Percentiles rank a stretch among this genome's conserved stretches.
phyloP scores from a whole-genome alignment of 805 yeast species.

The Yamadazyma olivae region DNA sequence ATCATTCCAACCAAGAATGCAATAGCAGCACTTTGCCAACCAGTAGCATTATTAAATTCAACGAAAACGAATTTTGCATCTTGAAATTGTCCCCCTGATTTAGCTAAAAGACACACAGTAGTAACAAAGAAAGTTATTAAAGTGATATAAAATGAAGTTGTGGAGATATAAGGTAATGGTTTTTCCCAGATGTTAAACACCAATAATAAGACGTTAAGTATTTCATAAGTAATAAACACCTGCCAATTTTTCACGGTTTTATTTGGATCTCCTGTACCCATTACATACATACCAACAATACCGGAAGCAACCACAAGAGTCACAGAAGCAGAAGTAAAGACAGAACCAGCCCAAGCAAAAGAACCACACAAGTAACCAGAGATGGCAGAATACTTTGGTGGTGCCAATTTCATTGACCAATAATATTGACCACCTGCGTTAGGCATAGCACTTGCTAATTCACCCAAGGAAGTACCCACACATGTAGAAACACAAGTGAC shows the following conservation, averaged over 20 bases:
- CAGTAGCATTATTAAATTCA: constrained; percentile 53
- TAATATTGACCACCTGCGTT: constrained; percentile 44
- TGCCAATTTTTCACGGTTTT: constrained; percentile 41
- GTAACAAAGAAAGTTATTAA: constrained; percentile 51
- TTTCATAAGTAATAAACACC: constrained; percentile 48
- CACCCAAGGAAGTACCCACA: constrained; percentile 37
- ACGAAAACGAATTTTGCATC: constrained; percentile 51
- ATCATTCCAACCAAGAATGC: constrained; percentile 70
- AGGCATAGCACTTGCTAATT: constrained; percentile 38
- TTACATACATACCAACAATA: constrained; percentile 5
- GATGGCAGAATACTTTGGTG: constrained; percentile 33
- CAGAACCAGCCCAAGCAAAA: constrained; percentile 41
- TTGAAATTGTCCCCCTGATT: constrained; percentile 52
- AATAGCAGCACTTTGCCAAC: constrained; percentile 57
- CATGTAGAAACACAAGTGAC: constrained; percentile 33
- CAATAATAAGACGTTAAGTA: constrained; percentile 40
- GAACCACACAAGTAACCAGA: constrained; percentile 39
- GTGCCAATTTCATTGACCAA: constrained; percentile 40
- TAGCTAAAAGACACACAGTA: constrained; percentile 50
- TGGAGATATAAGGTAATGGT: constrained; percentile 50
- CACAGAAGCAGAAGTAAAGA: constrained; percentile 40
- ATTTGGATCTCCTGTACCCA: constrained; percentile 36
- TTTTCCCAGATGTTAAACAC: constrained; percentile 50
- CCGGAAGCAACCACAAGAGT: constrained; percentile 32
- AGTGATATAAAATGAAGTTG: constrained; percentile 50